phyloP scores from a whole-genome alignment of 2,329 filamentous ascomycete species.

The Shiraia sp. region DNA sequence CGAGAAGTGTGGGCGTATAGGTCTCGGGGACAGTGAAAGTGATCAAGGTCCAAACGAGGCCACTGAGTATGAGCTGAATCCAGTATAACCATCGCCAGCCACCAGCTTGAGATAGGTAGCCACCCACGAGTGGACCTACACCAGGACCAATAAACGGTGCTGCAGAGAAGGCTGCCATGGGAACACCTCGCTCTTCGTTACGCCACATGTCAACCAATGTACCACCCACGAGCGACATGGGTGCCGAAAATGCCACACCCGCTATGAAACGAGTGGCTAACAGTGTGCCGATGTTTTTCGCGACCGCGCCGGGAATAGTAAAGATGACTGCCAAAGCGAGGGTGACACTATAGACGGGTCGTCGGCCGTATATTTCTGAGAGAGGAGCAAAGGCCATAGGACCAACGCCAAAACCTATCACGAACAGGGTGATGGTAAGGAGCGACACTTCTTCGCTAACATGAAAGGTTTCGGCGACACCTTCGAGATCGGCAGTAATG shows the following conservation, averaged over 20 bases:
- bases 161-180: conserved; percentile 84
- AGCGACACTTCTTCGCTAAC: conserved; percentile 75
- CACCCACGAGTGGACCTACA: conserved; percentile 67
- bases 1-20: conserved; percentile 79
- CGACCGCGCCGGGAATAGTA: conserved; percentile 76
- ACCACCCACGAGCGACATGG: conserved; percentile 84
- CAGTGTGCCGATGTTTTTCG: conserved; percentile 75
- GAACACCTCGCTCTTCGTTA: conserved; percentile 80
- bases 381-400: conserved; percentile 81
- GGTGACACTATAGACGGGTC: conserved; percentile 71
- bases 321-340: conserved; percentile 74
- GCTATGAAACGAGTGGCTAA: conserved; percentile 77
- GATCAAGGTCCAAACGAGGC: conserved; percentile 72
- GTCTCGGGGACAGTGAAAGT: conserved; percentile 91
- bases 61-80: conserved; percentile 79
- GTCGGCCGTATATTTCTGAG: conserved; percentile 74
- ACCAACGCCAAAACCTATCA: conserved; percentile 79
- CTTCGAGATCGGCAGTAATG: conserved; percentile 74
- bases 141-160: conserved; percentile 83
- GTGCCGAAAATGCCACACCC: conserved; percentile 81
- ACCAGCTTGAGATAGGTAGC: conserved; percentile 67
- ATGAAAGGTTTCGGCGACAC: conserved; percentile 65
- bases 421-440: conserved; percentile 74
- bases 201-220: conserved; percentile 83
- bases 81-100: conserved; percentile 88